Evolutionary conservation across 192 early-diverging fungal genomes (phyloP).

Genomic region (Endogone sp.): DNA sequence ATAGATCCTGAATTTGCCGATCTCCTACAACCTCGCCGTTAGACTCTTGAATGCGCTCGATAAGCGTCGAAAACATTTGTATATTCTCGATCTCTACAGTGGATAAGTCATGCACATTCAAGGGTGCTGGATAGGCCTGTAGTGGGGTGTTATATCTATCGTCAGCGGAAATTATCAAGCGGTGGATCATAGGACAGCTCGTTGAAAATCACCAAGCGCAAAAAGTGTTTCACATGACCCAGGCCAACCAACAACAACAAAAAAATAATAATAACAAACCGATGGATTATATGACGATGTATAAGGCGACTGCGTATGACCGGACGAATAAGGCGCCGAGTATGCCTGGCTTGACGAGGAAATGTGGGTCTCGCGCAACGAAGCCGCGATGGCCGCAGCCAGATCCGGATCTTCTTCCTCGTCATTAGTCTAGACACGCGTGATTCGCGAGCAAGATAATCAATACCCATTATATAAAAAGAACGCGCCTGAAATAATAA

Average conservation of each 20-base stretch:
- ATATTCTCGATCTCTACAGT: slow-evolving; percentile 85
- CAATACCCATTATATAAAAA: too few species aligned
- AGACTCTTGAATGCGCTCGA: slow-evolving; percentile 69
- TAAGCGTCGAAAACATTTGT: slow-evolving; percentile 80
- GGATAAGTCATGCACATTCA: slow-evolving; percentile 52
- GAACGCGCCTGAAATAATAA: too few species aligned
- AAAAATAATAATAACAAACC: not conserved
- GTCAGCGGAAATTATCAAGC: slow-evolving; percentile 28
- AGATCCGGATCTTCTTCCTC: slow-evolving; percentile 68
- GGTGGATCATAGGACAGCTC: too few species aligned
- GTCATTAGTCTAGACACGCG: slow-evolving; percentile 12
- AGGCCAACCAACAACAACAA: slow-evolving; percentile 1
- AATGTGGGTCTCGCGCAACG: slow-evolving; percentile 58
- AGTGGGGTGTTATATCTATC: slow-evolving; percentile 25
- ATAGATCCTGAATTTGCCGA: slow-evolving; percentile 73
- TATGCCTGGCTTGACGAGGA: slow-evolving; percentile 6
- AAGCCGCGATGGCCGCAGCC: slow-evolving; percentile 75
- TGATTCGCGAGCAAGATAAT: too few species aligned
- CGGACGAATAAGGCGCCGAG: slow-evolving; percentile 24
- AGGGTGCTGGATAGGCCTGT: slow-evolving; percentile 18
- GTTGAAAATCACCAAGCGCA: too few species aligned
- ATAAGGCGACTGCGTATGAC: slow-evolving; percentile 1
- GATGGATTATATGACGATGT: slow-evolving; percentile 5
- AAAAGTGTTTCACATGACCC: too few species aligned
- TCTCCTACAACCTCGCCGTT: slow-evolving; percentile 67